Evolutionary conservation across 2,329 filamentous ascomycete species (phyloP), one percentile per base, ranked within the genome.

Genomic region (Fusarium chuoi): DNA sequence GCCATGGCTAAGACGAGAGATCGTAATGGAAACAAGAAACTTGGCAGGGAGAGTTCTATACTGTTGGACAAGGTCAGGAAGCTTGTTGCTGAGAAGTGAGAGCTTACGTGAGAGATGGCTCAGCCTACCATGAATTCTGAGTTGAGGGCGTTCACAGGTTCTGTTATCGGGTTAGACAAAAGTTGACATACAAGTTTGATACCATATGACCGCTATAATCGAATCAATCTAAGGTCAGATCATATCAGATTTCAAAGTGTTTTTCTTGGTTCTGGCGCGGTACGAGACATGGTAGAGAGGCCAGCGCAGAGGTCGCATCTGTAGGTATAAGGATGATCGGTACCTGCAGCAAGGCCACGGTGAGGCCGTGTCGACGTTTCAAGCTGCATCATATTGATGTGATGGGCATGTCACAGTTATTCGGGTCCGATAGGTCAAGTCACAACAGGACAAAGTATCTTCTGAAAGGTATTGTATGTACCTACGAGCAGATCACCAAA

Each of bases 1-100:
- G 90, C 92, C 72, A 89, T 94, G 81, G 92, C 93, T 73, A 92
- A 92, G 81, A 94, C 95, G 58, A 90, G 92, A 41, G 90, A 92
- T 81, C 91, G 90, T 35, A 89, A 93, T 79, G 94, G 94, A 17
- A 91, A 93, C 84, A 89, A 92, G 81, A 95, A 94, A 84, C 82
- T 98, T 54, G 95, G 95, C 4, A 88, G 94, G 69, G 94, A 97
- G 85, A 95, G 94, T 77, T 88, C 88, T 39, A 87, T 96, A 42
- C 78, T 98, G 77, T 84, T 98, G 63, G 92, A 94, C 78, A 94
- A 92, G 83, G 92, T 96, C 39, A 92, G 92, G 86, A 91, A 87
- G 80, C 85, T 97, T 82, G 89, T 96, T 70, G 87, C 85, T 6
- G 79, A 84, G 35, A 78, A 74, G 22, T 78, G 56, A 71, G 24